These are phyloP conservation scores for Pyricularia pennisetigena DNA, from an alignment of 2,329 filamentous ascomycete genomes.

Conservation along the genomic window DNA sequence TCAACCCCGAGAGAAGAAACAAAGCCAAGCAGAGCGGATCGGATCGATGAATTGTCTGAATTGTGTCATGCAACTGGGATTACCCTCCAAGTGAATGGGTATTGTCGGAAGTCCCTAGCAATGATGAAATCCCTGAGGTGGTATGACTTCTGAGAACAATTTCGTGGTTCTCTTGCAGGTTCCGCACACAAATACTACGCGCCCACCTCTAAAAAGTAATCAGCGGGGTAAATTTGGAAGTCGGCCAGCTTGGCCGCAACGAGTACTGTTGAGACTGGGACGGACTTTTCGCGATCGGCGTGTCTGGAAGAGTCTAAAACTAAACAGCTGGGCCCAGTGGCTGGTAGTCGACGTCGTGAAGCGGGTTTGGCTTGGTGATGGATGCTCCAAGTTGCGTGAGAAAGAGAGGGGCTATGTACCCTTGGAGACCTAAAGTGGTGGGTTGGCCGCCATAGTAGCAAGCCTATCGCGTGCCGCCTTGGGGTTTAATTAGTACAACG, in stretches of 20 bases:
- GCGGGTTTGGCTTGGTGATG: neutral
- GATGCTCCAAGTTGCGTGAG: too few species aligned
- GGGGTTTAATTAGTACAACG: too few species aligned
- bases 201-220: neutral
- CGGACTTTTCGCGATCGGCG: neutral
- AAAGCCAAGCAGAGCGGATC: neutral
- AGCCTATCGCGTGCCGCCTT: neutral
- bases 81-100: neutral
- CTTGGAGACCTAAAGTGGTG: neutral
- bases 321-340: neutral
- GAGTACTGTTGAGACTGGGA: neutral
- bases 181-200: neutral
- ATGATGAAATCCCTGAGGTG: neutral
- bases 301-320: neutral
- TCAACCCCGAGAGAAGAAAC: neutral
- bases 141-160: neutral
- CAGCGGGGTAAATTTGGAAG: neutral
- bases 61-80: neutral
- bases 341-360: neutral
- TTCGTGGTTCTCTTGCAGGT: neutral
- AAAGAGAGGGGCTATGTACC: neutral
- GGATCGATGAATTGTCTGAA: neutral
- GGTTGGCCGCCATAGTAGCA: neutral
- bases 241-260: neutral
- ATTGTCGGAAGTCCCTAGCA: neutral